phyloP scores from a whole-genome alignment of 2,329 filamentous ascomycete genomes.

The Madurella mycetomatis region DNA sequence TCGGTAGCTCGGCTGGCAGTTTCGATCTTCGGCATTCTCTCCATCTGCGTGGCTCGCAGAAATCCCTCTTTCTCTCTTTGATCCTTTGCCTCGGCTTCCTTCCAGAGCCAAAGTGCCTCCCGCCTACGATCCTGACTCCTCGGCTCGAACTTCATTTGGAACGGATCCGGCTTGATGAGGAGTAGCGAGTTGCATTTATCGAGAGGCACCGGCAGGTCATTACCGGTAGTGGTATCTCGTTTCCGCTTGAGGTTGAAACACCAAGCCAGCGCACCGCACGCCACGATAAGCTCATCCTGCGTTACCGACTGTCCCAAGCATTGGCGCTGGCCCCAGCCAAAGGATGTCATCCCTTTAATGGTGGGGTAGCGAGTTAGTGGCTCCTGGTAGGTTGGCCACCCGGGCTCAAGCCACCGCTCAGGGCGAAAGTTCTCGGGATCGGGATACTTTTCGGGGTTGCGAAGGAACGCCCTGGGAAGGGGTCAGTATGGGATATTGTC shows the following conservation, averaged over 20 bases:
- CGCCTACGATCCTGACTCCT: conserved; percentile 38
- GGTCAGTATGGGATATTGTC: conserved; percentile 1
- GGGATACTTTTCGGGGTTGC: conserved; percentile 47
- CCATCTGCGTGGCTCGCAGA: conserved; percentile 10
- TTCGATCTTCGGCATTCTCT: no score
- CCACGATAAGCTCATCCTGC: conserved; percentile 45
- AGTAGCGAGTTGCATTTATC: conserved; percentile 51
- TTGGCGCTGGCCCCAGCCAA: conserved; percentile 50
- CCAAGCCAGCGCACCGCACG: conserved; percentile 46
- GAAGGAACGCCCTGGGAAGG: conserved; percentile 42
- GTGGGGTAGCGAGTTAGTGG: conserved; percentile 48
- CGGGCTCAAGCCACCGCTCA: conserved; percentile 48
- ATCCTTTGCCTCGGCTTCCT: conserved; percentile 30
- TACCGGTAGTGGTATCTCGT: conserved; percentile 37
- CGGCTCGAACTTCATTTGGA: conserved; percentile 51
- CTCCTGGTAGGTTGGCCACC: conserved; percentile 49
- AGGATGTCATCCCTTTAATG: conserved; percentile 49
- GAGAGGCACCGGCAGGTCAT: conserved; percentile 39
- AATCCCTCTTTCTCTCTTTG: conserved; percentile 28
- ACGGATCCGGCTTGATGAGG: conserved; percentile 54
- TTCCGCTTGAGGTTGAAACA: conserved; percentile 41
- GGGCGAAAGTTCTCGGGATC: conserved; percentile 49
- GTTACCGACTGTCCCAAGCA: conserved; percentile 35
- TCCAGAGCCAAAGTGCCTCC: conserved; percentile 37
- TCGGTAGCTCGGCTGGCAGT: no score